phyloP scores from a whole-genome alignment of 169 alveolate species.

The Cryptosporidium viatorum region DNA sequence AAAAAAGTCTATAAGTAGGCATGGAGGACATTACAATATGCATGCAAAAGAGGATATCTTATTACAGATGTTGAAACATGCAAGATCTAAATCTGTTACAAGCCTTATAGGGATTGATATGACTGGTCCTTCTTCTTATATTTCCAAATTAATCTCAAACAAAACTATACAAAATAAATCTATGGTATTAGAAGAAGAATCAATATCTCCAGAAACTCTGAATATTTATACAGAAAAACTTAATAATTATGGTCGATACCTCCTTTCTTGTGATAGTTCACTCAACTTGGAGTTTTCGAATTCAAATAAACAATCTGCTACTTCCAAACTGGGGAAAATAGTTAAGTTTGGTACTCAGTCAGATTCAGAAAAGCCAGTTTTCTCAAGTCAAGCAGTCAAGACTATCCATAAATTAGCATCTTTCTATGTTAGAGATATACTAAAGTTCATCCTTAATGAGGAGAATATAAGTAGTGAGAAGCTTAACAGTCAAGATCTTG shows the following conservation, averaged over 20 bases:
- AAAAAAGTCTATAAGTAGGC: slow-evolving; percentile 58
- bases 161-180: background rate
- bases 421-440: slow-evolving; percentile 33
- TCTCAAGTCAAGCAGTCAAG: slow-evolving; percentile 32
- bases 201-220: slow-evolving; percentile 2
- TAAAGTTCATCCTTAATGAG: slow-evolving; percentile 30
- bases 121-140: slow-evolving; percentile 29
- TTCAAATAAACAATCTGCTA: background rate
- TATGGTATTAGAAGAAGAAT: slow-evolving; percentile 21
- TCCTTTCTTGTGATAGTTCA: slow-evolving; percentile 12
- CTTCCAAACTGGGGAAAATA: background rate
- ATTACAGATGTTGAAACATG: slow-evolving; percentile 55
- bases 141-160: slow-evolving; percentile 17
- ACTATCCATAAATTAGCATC: slow-evolving; percentile 37
- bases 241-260: slow-evolving; percentile 30
- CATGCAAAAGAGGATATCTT: slow-evolving; percentile 60
- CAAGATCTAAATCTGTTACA: background rate
- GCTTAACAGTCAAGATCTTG: background rate
- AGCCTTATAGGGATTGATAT: slow-evolving; percentile 41
- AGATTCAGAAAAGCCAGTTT: background rate
- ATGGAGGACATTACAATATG: slow-evolving; percentile 72
- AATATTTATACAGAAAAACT: background rate
- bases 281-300: background rate
- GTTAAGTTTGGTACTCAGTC: background rate
- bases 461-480: background rate